A percentile compares a stretch with the other conserved stretches of the same genome.
Conservation (phyloP, 2,329 filamentous ascomycete species). For the Aspergillus ochraceus region DNA sequence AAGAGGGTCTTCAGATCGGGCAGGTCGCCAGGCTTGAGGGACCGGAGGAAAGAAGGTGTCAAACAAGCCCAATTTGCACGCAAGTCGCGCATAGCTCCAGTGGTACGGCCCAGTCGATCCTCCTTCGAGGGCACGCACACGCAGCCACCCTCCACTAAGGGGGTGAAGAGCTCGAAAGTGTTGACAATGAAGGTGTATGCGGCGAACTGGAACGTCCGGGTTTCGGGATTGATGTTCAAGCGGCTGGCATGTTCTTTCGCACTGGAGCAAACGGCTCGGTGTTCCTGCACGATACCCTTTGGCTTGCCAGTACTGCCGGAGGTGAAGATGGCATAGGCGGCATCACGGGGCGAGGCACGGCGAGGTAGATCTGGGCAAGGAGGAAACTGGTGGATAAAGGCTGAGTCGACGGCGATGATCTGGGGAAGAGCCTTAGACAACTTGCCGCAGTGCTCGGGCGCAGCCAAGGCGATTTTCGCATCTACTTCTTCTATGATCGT, state of each 20-base stretch:
- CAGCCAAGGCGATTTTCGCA: slow-evolving; percentile 6
- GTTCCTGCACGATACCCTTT: slow-evolving; percentile 59
- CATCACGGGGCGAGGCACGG: slow-evolving; percentile 41
- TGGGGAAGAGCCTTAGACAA: not conserved
- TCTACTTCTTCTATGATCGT: slow-evolving; percentile 10
- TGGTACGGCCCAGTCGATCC: slow-evolving; percentile 46
- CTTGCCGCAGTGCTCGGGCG: slow-evolving; percentile 5
- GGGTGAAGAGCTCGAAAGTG: slow-evolving; percentile 23
- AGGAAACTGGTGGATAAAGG: slow-evolving; percentile 32
- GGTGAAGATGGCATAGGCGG: slow-evolving; percentile 58
- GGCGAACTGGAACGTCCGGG: slow-evolving; percentile 34
- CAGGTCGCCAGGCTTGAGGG: slow-evolving; percentile 37
- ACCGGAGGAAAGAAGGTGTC: slow-evolving; percentile 14
- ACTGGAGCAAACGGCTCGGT: slow-evolving; percentile 54
- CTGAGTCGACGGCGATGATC: slow-evolving; percentile 1
- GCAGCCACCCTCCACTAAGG: slow-evolving; percentile 15
- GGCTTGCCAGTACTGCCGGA: slow-evolving; percentile 27
- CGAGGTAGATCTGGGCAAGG: slow-evolving; percentile 2
- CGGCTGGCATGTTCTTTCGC: slow-evolving; percentile 47
- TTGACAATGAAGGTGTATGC: slow-evolving; percentile 39
- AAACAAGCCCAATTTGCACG: slow-evolving; percentile 23
- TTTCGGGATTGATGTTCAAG: slow-evolving; percentile 48
- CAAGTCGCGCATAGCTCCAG: slow-evolving; percentile 39
- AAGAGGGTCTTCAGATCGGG: slow-evolving; percentile 39
- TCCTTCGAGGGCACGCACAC: slow-evolving; percentile 50